Percentiles rank a stretch among this genome's conserved stretches.
Conservation (phyloP, 1,284 basidiomycete genomes). For the Leucocoprinus gongylophorus region DNA sequence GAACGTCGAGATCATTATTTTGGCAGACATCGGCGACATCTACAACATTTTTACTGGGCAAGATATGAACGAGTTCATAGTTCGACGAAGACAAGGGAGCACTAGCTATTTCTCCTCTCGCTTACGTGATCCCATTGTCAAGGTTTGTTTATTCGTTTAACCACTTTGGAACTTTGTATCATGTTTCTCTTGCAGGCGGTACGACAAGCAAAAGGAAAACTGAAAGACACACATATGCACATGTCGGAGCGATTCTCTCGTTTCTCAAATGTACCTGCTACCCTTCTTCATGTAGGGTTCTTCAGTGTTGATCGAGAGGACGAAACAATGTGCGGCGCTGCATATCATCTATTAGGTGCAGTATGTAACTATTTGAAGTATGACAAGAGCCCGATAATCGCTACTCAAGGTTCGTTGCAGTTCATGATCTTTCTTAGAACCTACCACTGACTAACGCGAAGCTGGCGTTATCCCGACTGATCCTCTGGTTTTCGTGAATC, state of each 20-base stretch:
- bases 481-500: slow-evolving; percentile 53
- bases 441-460: slow-evolving; percentile 18
- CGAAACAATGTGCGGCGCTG: slow-evolving; percentile 69
- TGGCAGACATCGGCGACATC: slow-evolving; percentile 78
- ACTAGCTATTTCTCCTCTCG: slow-evolving; percentile 67
- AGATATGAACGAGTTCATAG: slow-evolving; percentile 75
- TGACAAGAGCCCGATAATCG: slow-evolving; percentile 62
- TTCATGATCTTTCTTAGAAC: not conserved
- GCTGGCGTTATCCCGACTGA: slow-evolving; percentile 74
- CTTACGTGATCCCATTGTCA: slow-evolving; percentile 67
- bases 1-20: slow-evolving; percentile 72
- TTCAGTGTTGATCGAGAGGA: slow-evolving; percentile 68
- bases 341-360: slow-evolving; percentile 72
- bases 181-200: slow-evolving; percentile 42
- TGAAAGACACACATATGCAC: slow-evolving; percentile 50
- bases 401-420: slow-evolving; percentile 48
- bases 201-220: slow-evolving; percentile 60
- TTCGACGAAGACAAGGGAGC: slow-evolving; percentile 62
- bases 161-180: slow-evolving; percentile 2
- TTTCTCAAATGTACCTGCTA: slow-evolving; percentile 78
- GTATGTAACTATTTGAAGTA: slow-evolving; percentile 75
- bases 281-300: slow-evolving; percentile 76
- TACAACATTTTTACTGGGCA: slow-evolving; percentile 72
- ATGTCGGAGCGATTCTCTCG: slow-evolving; percentile 65
- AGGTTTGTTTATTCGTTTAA: slow-evolving; percentile 37